phyloP scores from a whole-genome alignment of 768 basidiomycete genomes.

The Leccinum rimulosum region DNA sequence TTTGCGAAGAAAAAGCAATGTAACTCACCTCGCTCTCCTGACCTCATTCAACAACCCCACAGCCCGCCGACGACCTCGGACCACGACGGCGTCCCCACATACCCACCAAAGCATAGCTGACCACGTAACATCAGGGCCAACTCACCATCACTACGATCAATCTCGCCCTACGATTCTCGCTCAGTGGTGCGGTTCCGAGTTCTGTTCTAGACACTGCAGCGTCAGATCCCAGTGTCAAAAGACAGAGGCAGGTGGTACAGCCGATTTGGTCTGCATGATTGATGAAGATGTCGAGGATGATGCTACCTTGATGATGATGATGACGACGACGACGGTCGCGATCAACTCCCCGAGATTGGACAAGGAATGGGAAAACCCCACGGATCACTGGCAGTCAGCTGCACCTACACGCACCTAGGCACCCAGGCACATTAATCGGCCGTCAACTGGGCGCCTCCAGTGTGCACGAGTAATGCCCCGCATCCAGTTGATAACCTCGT shows the following conservation, averaged over 20 bases:
- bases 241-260: background rate
- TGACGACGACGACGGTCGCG: background rate
- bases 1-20: too few species aligned
- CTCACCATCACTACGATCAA: constrained; percentile 53
- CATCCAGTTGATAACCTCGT: constrained; percentile 29
- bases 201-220: background rate
- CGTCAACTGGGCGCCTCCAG: constrained; percentile 17
- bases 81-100: too few species aligned
- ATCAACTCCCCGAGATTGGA: background rate
- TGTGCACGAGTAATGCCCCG: constrained; percentile 24
- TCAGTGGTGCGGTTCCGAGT: background rate
- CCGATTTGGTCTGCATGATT: background rate
- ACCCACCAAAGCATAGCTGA: background rate
- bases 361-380: too few species aligned
- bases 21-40: constrained; percentile 37
- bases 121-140: background rate
- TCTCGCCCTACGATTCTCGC: constrained; percentile 8
- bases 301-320: background rate
- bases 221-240: background rate
- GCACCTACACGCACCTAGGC: too few species aligned
- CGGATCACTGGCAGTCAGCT: background rate
- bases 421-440: too few species aligned
- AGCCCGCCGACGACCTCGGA: too few species aligned
- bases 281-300: background rate
- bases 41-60: constrained; percentile 49